Evolutionary conservation across 148 eudicot genomes (phyloP).

Genomic region (Hydrangea macrophylla): DNA sequence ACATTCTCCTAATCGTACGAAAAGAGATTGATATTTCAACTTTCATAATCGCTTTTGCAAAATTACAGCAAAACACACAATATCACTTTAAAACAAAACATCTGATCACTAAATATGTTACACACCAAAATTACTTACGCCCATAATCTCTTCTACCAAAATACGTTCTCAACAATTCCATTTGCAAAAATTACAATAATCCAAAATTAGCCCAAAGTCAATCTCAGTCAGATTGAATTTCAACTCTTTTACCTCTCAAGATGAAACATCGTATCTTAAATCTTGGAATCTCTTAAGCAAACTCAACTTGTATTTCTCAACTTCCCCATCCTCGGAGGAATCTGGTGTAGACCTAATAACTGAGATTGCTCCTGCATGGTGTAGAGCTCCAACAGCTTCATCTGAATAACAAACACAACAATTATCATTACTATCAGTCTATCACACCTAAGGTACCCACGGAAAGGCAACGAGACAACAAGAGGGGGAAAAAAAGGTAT

Average conservation of each 20-base stretch:
- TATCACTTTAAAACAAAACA: too few relatives aligned
- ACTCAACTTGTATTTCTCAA: slow-evolving; percentile 45
- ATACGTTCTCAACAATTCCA: too few relatives aligned
- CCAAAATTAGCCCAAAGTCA: too few relatives aligned
- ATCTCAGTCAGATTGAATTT: too few relatives aligned
- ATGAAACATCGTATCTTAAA: slow-evolving; percentile 30
- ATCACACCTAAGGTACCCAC: not conserved
- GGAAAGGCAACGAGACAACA: not conserved
- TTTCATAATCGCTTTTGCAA: too few relatives aligned
- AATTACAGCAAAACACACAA: too few relatives aligned
- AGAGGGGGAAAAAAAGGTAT: not conserved
- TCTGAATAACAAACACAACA: slow-evolving; percentile 34
- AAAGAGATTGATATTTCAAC: too few relatives aligned
- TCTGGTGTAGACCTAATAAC: slow-evolving; percentile 55
- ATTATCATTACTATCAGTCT: not conserved
- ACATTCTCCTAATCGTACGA: too few relatives aligned
- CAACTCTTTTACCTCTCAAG: not conserved
- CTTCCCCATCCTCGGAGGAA: slow-evolving; percentile 48
- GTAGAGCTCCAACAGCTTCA: slow-evolving; percentile 54
- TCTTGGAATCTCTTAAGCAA: slow-evolving; percentile 63
- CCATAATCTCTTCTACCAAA: too few relatives aligned
- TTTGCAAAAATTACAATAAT: too few relatives aligned
- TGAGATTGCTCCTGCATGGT: slow-evolving; percentile 61
- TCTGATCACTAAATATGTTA: too few relatives aligned
- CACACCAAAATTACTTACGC: too few relatives aligned